Percentiles rank a stretch among this genome's conserved stretches.
phyloP scores from a whole-genome alignment of 2,329 filamentous ascomycete species.

The Ceratocystis ficicola region DNA sequence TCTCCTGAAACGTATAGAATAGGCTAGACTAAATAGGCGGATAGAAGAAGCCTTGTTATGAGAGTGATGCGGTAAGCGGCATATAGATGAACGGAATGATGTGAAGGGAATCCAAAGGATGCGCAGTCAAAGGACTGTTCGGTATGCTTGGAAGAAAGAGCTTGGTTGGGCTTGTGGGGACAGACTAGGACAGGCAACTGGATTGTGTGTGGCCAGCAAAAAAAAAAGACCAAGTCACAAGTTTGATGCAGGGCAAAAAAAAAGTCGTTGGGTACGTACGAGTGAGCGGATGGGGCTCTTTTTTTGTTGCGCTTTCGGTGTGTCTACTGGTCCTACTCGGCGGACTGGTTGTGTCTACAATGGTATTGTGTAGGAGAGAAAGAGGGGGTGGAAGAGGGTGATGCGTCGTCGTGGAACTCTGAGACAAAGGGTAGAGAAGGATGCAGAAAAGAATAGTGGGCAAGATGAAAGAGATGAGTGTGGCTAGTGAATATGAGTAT shows the following conservation, averaged over 20 bases:
- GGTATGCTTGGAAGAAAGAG: neutral
- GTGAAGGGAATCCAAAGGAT: neutral
- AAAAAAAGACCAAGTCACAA: neutral
- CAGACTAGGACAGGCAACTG: neutral
- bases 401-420: constrained; percentile 3
- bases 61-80: neutral
- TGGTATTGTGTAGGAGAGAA: neutral
- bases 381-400: neutral
- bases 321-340: neutral
- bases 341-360: neutral
- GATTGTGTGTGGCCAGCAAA: neutral
- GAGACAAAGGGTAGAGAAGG: neutral
- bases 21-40: neutral
- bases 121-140: neutral
- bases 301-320: neutral
- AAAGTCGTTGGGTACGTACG: neutral
- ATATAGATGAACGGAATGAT: neutral
- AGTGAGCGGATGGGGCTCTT: neutral
- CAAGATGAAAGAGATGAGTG: neutral
- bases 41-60: neutral
- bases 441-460: neutral
- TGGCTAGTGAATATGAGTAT: no score
- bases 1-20: neutral
- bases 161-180: constrained; percentile 1
- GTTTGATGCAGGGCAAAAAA: neutral